Conservation (phyloP, 768 basidiomycete species). For the Inosperma sp. region DNA sequence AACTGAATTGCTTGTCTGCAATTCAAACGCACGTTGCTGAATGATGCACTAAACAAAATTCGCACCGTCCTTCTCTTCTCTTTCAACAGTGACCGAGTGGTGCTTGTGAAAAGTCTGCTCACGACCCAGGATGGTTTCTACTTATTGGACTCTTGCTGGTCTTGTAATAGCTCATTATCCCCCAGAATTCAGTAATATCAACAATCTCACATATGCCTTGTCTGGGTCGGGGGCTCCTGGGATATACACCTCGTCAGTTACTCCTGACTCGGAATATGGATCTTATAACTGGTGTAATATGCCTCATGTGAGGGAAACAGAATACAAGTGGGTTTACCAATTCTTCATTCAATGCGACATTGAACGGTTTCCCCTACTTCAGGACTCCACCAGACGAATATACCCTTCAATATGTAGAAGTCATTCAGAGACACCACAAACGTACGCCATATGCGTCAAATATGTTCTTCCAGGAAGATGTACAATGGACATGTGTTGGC, state of each 20-base stretch:
- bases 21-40: too few species aligned
- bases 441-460: constrained; percentile 49
- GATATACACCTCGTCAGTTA: constrained; percentile 40
- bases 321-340: constrained; percentile 39
- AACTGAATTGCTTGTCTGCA: too few species aligned
- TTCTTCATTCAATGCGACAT: neutral
- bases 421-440: constrained; percentile 52
- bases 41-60: too few species aligned
- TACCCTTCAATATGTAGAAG: constrained; percentile 44
- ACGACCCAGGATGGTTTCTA: constrained; percentile 14
- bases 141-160: constrained; percentile 13
- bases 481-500: constrained; percentile 41
- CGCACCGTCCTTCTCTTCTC: too few species aligned
- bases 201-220: constrained; percentile 41
- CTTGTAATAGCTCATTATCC: constrained; percentile 32
- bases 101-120: neutral
- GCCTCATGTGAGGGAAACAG: constrained; percentile 44
- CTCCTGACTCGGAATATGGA: constrained; percentile 38
- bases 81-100: too few species aligned
- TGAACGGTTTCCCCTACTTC: neutral
- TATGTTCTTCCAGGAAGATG: constrained; percentile 46
- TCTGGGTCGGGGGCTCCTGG: constrained; percentile 43
- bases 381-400: constrained; percentile 36
- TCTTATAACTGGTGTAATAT: constrained; percentile 53
- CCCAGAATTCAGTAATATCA: constrained; percentile 35